A percentile compares a stretch with the other conserved stretches of the same genome.
phyloP scores from a whole-genome alignment of 352 stramenopile species.

The Phytophthora lateralis region DNA sequence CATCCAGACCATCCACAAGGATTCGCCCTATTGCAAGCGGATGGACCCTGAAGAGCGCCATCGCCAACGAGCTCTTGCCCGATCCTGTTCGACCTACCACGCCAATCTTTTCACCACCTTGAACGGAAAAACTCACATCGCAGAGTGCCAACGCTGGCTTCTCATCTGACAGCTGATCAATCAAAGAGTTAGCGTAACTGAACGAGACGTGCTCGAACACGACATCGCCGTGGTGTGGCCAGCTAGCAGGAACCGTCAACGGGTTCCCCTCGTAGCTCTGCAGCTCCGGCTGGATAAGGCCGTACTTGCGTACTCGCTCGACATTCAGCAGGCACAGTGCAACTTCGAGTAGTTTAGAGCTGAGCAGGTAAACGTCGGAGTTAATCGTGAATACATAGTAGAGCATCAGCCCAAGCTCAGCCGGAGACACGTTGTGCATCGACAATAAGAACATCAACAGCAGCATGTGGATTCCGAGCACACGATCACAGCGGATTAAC shows the following conservation, averaged over 20 bases:
- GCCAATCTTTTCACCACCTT: constrained; percentile 58
- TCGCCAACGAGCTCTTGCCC: constrained; percentile 64
- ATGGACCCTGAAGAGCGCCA: constrained; percentile 61
- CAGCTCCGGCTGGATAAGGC: constrained; percentile 37
- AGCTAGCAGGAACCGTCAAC: constrained; percentile 24
- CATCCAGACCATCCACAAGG: constrained; percentile 90
- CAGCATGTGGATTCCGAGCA: constrained; percentile 44
- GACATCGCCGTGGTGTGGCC: constrained; percentile 38
- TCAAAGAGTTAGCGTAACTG: constrained; percentile 20
- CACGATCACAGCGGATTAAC: constrained; percentile 40
- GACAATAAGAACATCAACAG: constrained; percentile 41
- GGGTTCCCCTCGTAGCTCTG: constrained; percentile 23
- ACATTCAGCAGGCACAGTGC: constrained; percentile 42
- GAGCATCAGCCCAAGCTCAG: constrained; percentile 47
- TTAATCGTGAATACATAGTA: constrained; percentile 56
- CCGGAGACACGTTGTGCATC: constrained; percentile 37
- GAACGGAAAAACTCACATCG: constrained; percentile 53
- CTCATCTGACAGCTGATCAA: constrained; percentile 4
- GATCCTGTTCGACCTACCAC: constrained; percentile 67
- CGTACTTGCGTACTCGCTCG: constrained; percentile 50
- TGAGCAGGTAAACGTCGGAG: constrained; percentile 44
- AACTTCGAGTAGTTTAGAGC: constrained; percentile 34
- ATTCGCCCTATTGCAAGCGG: constrained; percentile 60
- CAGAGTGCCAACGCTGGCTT: constrained; percentile 42
- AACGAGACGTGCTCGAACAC: constrained; percentile 49